Conservation (phyloP, 306 rosid species). For the Acacia acuminata region DNA sequence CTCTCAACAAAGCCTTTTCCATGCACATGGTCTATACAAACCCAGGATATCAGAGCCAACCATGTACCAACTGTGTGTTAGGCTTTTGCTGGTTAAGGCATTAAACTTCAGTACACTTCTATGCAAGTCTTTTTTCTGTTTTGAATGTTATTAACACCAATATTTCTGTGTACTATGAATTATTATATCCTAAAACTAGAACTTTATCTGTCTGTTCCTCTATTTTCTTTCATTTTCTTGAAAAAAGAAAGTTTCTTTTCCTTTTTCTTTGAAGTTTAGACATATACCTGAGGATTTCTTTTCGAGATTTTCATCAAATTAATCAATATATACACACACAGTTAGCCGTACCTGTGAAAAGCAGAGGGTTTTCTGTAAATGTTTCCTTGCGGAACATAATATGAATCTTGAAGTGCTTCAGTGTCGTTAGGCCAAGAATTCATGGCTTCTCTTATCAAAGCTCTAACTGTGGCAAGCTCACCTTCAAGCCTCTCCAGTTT, state of each 20-base stretch:
- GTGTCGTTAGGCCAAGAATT: constrained; percentile 10
- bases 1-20: too few relatives aligned
- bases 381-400: constrained; percentile 48
- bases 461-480: constrained; percentile 53
- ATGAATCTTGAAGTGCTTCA: constrained; percentile 28
- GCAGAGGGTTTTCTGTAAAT: constrained; percentile 49
- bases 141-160: neutral
- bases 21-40: too few relatives aligned
- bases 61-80: too few relatives aligned
- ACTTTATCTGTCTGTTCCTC: neutral
- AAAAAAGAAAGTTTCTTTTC: neutral
- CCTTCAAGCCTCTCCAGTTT: constrained; percentile 52
- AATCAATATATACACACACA: neutral
- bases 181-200: neutral
- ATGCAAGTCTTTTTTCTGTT: neutral
- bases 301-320: neutral
- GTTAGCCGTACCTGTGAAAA: constrained; percentile 44
- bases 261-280: neutral
- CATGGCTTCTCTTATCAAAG: constrained; percentile 49
- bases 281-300: neutral
- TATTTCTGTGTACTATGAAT: neutral
- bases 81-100: too few relatives aligned
- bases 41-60: too few relatives aligned
- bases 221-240: neutral
- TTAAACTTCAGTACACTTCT: neutral